Evolutionary conservation across 352 stramenopile genomes (phyloP), one percentile per base, ranked within the genome.

Genomic region (Phytophthora sojae): DNA sequence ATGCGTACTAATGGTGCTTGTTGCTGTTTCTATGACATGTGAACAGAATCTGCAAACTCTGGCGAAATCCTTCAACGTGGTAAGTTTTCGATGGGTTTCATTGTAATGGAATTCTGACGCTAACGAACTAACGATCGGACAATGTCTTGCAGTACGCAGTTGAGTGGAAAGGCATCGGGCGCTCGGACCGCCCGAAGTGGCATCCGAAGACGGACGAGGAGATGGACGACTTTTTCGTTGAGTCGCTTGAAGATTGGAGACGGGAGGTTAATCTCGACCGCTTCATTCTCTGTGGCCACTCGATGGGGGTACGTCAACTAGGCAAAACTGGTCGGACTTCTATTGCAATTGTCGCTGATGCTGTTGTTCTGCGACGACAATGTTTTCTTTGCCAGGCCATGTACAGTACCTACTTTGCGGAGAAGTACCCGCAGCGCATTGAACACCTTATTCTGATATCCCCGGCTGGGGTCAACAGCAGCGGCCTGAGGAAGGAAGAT

Each of bases 391-490:
- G 6, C 2, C 15, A 93, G 85, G 82, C 76, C 25, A 95, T 94
- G 64, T 94, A 93, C 74, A 77, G 76, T 42, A 91, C 84, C n/a
- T 92, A 92, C 61, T 95, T 91, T 70, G 77, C 81, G 17, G 79
- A 88, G 9, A 89, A 89, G 65, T 95, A 94, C 73, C 54, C 83
- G 8, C 69, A 89, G 29, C 82, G 82, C 45, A 76, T 95, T 26
- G 83, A 95, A 52, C 88, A 95, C 62, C 62, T 95, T 23, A 83
- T 94, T 14, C 73, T 95, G 55, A 82, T 95, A 35, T 95, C 88
- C 0, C 88, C 88, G 9, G 86, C 86, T 8, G 88, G 84, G 29
- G 79, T 95, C 12, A 89, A 84, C 14, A 55, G 72, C 19, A 86
- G 80, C 25, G 71, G 51, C 4, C 30, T 83, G 8, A 79, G 69